Conservation (phyloP, 257 asterid genomes). For the Primulina eburnea region DNA sequence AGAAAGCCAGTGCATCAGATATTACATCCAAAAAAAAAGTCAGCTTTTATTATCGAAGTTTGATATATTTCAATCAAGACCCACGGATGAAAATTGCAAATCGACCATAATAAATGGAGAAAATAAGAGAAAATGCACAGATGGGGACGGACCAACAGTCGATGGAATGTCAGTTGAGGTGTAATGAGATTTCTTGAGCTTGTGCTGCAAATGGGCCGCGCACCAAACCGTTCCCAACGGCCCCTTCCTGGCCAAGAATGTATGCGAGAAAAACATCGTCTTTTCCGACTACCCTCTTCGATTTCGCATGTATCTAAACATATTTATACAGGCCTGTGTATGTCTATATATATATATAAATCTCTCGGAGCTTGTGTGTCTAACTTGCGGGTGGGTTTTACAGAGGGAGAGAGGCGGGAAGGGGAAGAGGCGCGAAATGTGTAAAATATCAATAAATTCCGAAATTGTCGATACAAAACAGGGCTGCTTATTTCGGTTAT, state of each 20-base stretch:
- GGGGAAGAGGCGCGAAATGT: conserved; percentile 39
- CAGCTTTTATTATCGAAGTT: not conserved
- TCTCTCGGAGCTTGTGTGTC: not conserved
- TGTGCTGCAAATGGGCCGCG: conserved; percentile 89
- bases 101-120: not conserved
- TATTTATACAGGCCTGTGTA: not conserved
- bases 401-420: conserved; percentile 30
- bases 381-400: conserved; percentile 16
- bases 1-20: too few relatives aligned
- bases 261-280: conserved; percentile 79
- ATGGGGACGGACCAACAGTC: conserved; percentile 53
- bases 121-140: not conserved
- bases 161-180: conserved; percentile 55
- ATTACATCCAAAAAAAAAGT: not conserved
- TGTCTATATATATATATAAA: not conserved
- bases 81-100: conserved; percentile 1
- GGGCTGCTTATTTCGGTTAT: conserved; percentile 7
- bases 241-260: conserved; percentile 73
- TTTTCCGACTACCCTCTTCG: conserved; percentile 12
- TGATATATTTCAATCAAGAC: not conserved
- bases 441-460: conserved; percentile 14
- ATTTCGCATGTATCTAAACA: not conserved
- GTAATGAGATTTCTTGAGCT: conserved; percentile 67
- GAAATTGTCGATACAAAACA: not conserved
- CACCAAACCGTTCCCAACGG: conserved; percentile 95